These are phyloP conservation scores for Carex scoparia DNA, from an alignment of 176 grass and related monocot species.

Conservation along the genomic window DNA sequence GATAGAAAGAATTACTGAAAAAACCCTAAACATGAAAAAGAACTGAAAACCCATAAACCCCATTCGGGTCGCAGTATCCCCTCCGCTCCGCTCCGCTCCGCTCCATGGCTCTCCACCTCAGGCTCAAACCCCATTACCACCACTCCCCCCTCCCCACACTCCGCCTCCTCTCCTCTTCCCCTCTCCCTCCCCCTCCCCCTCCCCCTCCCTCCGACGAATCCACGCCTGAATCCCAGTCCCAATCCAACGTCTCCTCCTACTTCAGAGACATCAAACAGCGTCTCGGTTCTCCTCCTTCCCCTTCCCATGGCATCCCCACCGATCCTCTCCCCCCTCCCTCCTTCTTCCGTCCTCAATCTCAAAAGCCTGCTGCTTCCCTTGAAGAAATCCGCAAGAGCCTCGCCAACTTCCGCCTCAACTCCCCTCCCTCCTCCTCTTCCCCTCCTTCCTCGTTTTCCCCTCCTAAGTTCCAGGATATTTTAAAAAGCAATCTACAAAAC, in stretches of 20 bases:
- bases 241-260: slow-evolving; percentile 8
- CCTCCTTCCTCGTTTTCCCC: not conserved
- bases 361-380: not conserved
- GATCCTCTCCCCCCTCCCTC: slow-evolving; percentile 23
- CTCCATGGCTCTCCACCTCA: not conserved
- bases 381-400: slow-evolving; percentile 33
- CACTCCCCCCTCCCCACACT: not conserved
- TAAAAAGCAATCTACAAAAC: slow-evolving; percentile 11
- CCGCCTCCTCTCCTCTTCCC: slow-evolving; percentile 2
- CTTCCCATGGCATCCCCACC: slow-evolving; percentile 27
- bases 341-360: not conserved
- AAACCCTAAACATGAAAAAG: not conserved
- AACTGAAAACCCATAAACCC: not conserved
- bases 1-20: not conserved
- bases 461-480: slow-evolving; percentile 38
- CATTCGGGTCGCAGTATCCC: not conserved
- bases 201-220: not conserved
- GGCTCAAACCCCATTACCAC: slow-evolving; percentile 2
- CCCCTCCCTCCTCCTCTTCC: not conserved
- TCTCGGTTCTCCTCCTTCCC: slow-evolving; percentile 22
- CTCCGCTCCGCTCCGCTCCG: not conserved
- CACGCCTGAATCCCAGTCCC: not conserved
- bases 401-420: slow-evolving; percentile 8
- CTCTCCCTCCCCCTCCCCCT: not conserved
- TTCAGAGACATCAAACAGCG: slow-evolving; percentile 43